A percentile compares a stretch with the other conserved stretches of the same genome.
These are phyloP conservation scores for Neodidymelliopsis sp. DNA, from an alignment of 2,329 filamentous ascomycete genomes.

Conservation along the genomic window DNA sequence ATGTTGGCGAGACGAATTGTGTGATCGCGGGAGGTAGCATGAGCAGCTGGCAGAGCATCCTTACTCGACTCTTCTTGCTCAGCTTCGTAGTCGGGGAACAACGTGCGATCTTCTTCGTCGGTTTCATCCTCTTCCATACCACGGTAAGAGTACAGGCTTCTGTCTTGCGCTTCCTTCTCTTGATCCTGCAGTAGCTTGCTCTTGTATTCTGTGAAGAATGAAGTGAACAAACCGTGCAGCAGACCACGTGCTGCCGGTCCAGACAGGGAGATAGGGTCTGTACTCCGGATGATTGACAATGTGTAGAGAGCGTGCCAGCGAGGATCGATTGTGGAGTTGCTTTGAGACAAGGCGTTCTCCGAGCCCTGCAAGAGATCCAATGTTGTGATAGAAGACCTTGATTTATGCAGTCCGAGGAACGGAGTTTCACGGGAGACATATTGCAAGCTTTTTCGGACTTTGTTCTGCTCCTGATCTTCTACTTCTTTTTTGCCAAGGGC, in stretches of 20 bases:
- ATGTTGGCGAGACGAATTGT: conserved; percentile 44
- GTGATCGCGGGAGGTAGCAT: conserved; percentile 42
- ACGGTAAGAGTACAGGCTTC: conserved; percentile 82
- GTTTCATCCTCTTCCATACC: conserved; percentile 81
- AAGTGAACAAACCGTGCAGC: conserved; percentile 72
- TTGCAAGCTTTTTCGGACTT: conserved; percentile 26
- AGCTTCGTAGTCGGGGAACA: conserved; percentile 82
- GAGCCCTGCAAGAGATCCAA: conserved; percentile 24
- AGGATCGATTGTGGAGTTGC: conserved; percentile 36
- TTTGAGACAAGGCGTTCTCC: conserved; percentile 30
- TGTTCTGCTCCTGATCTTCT: conserved; percentile 22
- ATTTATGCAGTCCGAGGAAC: conserved; percentile 38
- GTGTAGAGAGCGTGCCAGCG: conserved; percentile 48
- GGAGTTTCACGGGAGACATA: conserved; percentile 42
- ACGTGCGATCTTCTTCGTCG: conserved; percentile 77
- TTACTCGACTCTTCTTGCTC: conserved; percentile 52
- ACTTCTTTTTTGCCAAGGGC: conserved; percentile 57
- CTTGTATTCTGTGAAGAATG: conserved; percentile 82
- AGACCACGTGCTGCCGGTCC: conserved; percentile 44
- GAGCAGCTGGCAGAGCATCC: background rate
- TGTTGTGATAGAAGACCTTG: conserved; percentile 22
- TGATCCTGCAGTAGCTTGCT: conserved; percentile 78
- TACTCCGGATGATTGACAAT: conserved; percentile 34
- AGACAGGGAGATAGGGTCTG: conserved; percentile 28
- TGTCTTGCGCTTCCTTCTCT: conserved; percentile 74